Evolutionary conservation across 106 monocot species (phyloP), one percentile per base, ranked within the genome.

Genomic region (Dendrobium chrysotoxum): DNA sequence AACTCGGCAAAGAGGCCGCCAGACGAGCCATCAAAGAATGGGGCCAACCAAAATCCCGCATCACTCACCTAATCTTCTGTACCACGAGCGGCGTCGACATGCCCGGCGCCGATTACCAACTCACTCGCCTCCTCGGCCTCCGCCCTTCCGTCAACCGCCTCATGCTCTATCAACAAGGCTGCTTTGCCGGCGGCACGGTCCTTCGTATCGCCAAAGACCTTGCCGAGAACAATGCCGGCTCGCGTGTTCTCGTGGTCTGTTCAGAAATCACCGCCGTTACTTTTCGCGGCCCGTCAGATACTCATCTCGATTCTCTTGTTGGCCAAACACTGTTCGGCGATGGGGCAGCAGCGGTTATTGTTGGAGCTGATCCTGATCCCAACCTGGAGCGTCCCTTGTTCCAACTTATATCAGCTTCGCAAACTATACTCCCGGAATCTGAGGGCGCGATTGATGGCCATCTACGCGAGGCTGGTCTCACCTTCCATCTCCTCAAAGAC

Each of bases 121-220:
- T 80, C 28, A 73, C 80, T n/a, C 65, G 66, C n/a, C 80, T 80
- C 20, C 72, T 80, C 30, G 80, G 80, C 10, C 72, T 80, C 6
- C 71, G 72, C 30, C 80, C 80, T 30, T 71, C 80, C 50, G 80
- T 80, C 11, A 72, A 72, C 18, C 80, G 80, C 47, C 28, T 53
- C 72, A 80, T 80, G 80, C 71, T 80, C 46, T 80, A 80, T 72
- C 80, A 80, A n/a, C 80, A 80, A 23, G 80, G 80, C 11, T 80
- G 72, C 72, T 80, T 80, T 26, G 80, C 80, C 31, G 80, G 80
- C 38, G 80, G 80, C 72, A 80, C 80, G 8, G 80, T 80, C 2
- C 80, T 80, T 45, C 45, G 80, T 4, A 30, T 80, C 17, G 80
- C 80, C 20, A 80, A 80, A 23, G 80, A 80, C 55, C 13, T 55